Evolutionary conservation across 2,329 filamentous ascomycete genomes (phyloP).

Genomic region (Diaporthe velutina): DNA sequence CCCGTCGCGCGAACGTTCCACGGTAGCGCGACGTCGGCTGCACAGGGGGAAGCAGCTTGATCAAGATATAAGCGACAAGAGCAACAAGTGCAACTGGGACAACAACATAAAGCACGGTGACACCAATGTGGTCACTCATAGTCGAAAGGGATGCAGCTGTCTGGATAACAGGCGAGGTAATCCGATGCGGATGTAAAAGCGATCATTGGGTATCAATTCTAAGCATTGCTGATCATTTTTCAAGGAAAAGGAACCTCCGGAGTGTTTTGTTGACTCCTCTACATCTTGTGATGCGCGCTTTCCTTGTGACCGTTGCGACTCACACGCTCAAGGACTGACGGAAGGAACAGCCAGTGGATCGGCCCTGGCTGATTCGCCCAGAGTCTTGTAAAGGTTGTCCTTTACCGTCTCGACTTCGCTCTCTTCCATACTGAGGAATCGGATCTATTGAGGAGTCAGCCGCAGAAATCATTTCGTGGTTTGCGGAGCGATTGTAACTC

Average conservation of each 20-base stretch:
- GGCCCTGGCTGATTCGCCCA: constrained; percentile 48
- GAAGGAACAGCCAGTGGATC: constrained; percentile 38
- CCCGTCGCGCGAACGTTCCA: background rate
- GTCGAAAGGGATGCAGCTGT: constrained; percentile 38
- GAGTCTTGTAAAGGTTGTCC: constrained; percentile 68
- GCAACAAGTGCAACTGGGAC: constrained; percentile 35
- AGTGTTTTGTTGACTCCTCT: constrained; percentile 27
- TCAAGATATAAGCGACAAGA: constrained; percentile 28
- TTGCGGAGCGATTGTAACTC: constrained; percentile 49
- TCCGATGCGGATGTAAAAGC: constrained; percentile 19
- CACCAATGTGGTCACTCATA: constrained; percentile 35
- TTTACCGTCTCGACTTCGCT: constrained; percentile 69
- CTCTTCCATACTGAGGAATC: constrained; percentile 75
- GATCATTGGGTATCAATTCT: constrained; percentile 39
- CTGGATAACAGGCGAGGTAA: constrained; percentile 12
- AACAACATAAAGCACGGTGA: constrained; percentile 34
- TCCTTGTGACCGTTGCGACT: constrained; percentile 12
- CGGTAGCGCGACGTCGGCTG: background rate
- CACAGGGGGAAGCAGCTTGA: constrained; percentile 28
- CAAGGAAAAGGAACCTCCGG: constrained; percentile 1
- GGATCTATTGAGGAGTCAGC: constrained; percentile 61
- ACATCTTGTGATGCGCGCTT: constrained; percentile 26
- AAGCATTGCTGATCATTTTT: constrained; percentile 21
- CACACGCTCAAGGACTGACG: constrained; percentile 11
- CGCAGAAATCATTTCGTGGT: background rate